Percentiles rank a stretch among this genome's conserved stretches.
Conservation (phyloP, 371 early-diverging fungal species). For the Rhizopus stolonifer region DNA sequence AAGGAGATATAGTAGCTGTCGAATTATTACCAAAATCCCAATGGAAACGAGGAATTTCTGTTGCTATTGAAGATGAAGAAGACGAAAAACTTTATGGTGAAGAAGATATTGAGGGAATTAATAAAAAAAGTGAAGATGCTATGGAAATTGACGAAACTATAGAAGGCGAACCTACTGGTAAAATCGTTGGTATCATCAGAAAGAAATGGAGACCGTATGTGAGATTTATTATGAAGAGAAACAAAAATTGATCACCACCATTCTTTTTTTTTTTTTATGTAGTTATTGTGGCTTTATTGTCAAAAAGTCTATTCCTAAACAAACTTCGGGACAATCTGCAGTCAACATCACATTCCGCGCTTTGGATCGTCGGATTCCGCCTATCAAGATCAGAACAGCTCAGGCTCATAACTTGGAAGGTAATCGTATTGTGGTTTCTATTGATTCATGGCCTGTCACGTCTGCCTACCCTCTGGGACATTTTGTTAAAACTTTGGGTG, state of each 20-base stretch:
- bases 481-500: slow-evolving; percentile 87
- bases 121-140: slow-evolving; percentile 24
- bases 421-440: slow-evolving; percentile 85
- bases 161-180: slow-evolving; percentile 71
- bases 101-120: slow-evolving; percentile 30
- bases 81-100: slow-evolving; percentile 50
- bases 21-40: slow-evolving; percentile 78
- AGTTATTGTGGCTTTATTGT: slow-evolving; percentile 90
- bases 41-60: slow-evolving; percentile 78
- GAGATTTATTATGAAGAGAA: neutral
- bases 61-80: slow-evolving; percentile 71
- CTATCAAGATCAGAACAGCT: slow-evolving; percentile 87
- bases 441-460: slow-evolving; percentile 87
- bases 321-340: slow-evolving; percentile 47
- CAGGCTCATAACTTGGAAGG: slow-evolving; percentile 77
- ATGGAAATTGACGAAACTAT: slow-evolving; percentile 14
- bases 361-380: slow-evolving; percentile 90
- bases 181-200: slow-evolving; percentile 90
- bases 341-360: slow-evolving; percentile 77
- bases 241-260: too few relatives aligned
- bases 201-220: slow-evolving; percentile 89
- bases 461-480: slow-evolving; percentile 86
- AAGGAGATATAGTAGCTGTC: slow-evolving; percentile 90
- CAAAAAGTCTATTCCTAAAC: slow-evolving; percentile 60
- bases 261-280: neutral